Conservation (phyloP, 73 alveolate genomes). For the Symbiodinium natans region DNA sequence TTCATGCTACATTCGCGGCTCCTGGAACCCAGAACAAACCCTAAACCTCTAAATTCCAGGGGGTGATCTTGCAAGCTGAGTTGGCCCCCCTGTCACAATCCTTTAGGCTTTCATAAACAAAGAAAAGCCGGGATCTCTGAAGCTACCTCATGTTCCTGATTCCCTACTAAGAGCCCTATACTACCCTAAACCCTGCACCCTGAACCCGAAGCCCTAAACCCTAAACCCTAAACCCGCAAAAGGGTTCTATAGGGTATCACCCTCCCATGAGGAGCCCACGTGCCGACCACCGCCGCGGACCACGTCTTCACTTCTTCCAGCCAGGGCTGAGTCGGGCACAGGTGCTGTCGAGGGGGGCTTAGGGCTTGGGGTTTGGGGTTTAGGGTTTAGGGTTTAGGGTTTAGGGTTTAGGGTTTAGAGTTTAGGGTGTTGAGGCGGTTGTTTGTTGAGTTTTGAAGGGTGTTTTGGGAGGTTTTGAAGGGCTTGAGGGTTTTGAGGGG, state of each 20-base stretch:
- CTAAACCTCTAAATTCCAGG: too few relatives aligned
- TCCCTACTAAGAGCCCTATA: not conserved
- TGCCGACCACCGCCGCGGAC: constrained; percentile 58
- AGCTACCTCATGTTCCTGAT: too few relatives aligned
- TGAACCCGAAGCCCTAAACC: not conserved
- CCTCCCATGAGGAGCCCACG: not conserved
- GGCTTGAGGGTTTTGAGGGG: too few relatives aligned
- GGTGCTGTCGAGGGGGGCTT: not conserved
- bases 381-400: not conserved
- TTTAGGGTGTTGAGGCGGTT: too few relatives aligned
- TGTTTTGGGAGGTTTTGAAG: too few relatives aligned
- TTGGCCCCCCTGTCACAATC: too few relatives aligned
- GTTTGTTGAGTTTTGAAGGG: too few relatives aligned
- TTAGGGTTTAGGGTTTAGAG: not conserved
- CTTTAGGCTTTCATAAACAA: too few relatives aligned
- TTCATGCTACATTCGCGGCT: too few relatives aligned
- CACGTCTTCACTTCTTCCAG: constrained; percentile 70
- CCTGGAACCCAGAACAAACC: too few relatives aligned
- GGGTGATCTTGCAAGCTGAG: too few relatives aligned
- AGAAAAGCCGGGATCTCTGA: too few relatives aligned
- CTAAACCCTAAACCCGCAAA: not conserved
- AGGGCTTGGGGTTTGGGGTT: not conserved
- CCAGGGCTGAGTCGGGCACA: constrained; percentile 19
- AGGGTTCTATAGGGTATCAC: not conserved
- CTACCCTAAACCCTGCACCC: not conserved